phyloP scores from a whole-genome alignment of 2,329 filamentous ascomycete species.

The Trichoderma arundinaceum region DNA sequence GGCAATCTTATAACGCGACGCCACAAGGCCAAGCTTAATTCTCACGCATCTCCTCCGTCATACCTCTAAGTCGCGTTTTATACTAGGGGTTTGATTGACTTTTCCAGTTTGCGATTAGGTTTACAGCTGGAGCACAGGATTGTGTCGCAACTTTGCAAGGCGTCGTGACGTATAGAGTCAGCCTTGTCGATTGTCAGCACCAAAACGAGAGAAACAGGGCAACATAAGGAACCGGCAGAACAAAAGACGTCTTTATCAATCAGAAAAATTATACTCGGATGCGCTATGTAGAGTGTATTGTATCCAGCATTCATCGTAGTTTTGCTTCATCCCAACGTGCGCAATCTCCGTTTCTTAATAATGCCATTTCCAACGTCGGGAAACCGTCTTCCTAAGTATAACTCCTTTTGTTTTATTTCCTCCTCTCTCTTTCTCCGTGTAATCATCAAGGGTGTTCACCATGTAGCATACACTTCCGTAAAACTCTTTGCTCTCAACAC shows the following conservation, averaged over 20 bases:
- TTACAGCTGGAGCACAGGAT: background rate
- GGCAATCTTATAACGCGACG: background rate
- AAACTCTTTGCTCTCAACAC: constrained; percentile 8
- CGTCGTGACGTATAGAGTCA: background rate
- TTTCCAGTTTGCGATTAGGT: constrained; percentile 4
- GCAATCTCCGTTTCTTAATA: background rate
- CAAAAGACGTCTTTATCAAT: background rate
- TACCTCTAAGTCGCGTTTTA: background rate
- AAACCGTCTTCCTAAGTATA: constrained; percentile 7
- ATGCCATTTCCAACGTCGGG: constrained; percentile 3
- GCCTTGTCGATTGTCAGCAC: background rate
- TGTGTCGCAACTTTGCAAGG: background rate
- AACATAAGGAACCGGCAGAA: background rate
- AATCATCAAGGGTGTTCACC: background rate
- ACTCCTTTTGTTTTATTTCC: constrained; percentile 7
- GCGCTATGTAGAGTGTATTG: constrained; percentile 14
- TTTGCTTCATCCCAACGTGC: background rate
- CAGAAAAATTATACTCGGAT: constrained; percentile 15
- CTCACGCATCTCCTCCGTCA: background rate
- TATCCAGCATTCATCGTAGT: constrained; percentile 18
- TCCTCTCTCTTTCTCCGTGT: background rate
- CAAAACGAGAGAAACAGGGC: background rate
- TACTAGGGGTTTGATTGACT: background rate
- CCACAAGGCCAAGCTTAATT: background rate
- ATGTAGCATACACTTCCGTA: background rate